Base-by-base conservation (phyloP, 2,329 filamentous ascomycete genomes). In the Fusarium illudens region DNA sequence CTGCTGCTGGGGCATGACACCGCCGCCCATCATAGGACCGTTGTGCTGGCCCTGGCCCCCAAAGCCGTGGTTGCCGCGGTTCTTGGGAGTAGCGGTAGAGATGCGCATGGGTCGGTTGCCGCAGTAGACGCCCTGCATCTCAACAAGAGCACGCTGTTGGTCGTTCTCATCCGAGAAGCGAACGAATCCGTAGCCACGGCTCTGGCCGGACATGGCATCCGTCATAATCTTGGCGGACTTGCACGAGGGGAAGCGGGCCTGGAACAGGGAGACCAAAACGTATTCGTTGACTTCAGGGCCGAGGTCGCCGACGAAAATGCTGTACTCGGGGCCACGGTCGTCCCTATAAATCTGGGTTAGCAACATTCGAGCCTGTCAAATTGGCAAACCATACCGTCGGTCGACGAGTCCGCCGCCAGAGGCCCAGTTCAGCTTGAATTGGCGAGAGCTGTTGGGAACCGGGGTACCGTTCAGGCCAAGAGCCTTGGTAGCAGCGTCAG, bases 161-260 rank as follows among this genome's bases (percentile, higher is more conserved):
- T 99, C 96, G 71, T 90, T 88, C 84, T 98, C 95, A 72, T 97
- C 93, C 54, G 93, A 93, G 84, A 99, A 99, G 71, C 96, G 93
- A 55, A 99, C 96, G 75, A 99, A 99, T 48, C 96, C 96, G 76
- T 99, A 99, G 59, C 96, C 96, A 68, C 96, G 94, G 68, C 94
- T 97, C 88, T 98, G 95, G 74, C 96, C 96, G 68, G 92, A 97
- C 82, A 98, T 96, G 65, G 96, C 95, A 77, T 99, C 96, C 64
- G 95, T 97, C 96, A 99, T 99, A 82, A 99, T 99, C 87, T 99
- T 99, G 76, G 96, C 96, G 34, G 94, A 97, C 86, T 98, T 98
- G 92, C 95, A 98, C 9, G 94, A 97, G 1, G 92, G 92, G 86
- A 97, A 99, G 65, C 95, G 93, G 77, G 90, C 91, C 83, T 98